Base-by-base conservation (phyloP, 2,329 filamentous ascomycete species). In the Epichloe elymi region DNA sequence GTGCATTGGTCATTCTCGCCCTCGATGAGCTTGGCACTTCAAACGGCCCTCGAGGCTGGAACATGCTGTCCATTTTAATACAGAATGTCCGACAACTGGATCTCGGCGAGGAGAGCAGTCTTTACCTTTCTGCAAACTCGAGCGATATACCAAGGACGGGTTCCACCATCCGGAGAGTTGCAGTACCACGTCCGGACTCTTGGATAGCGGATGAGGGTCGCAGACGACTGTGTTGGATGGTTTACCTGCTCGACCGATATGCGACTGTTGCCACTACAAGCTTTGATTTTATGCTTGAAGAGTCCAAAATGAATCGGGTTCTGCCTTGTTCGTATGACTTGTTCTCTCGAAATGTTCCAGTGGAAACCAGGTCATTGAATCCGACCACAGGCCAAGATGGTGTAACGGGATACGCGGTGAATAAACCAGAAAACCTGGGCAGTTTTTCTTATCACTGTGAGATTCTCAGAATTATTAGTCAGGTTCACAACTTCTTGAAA, bases 401-500 rank as follows among this genome's bases (percentile, higher is more conserved):
- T 3, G 53, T 53, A 0, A 56, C 56, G 1, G 56, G 57, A 10
- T 65, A 62, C 44, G 56, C 63, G 3, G 58, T 70, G 17, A 67
- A 68, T 54, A 66, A 63, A 30, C 63, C 68, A 0, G 70, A 72
- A 48, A 72, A 72, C 35, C 61, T 72, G 0, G 70, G 70, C 10
- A 72, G 68, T 50, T 72, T 72, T 51, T 69, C 70, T 0, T 70
- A 72, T 14, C 70, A 72, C 48, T 72, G 70, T 55, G 66, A 72
- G 48, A 69, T 72, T n/a, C 56, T 71, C 10, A 61, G 66, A 2
- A 71, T 71, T 15, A 55, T 72, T 2, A 70, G 67, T 54, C 65
- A 63, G n/a, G 65, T 72, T 1, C 69, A 72, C 55, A 63, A 66
- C 40, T 72, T 72, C 48, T 62, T 72, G 35, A 68, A 68, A 45